Conservation (phyloP, 2,329 filamentous ascomycete species). For the Colletotrichum aenigma region DNA sequence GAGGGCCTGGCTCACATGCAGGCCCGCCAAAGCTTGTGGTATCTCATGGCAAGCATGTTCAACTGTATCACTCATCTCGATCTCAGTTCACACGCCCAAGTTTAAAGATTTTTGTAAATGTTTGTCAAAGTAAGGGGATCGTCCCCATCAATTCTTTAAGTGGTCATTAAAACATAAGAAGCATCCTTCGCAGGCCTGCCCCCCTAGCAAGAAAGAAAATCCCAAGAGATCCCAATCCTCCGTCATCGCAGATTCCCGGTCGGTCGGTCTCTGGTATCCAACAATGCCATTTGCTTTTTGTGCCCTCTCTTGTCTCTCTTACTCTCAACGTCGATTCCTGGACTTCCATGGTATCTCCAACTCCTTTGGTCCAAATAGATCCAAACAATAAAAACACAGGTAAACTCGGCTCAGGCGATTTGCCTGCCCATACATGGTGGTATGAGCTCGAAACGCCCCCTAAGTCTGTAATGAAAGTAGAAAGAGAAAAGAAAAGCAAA, state of each 20-base stretch:
- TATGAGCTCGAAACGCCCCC: neutral
- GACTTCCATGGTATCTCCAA: slow-evolving; percentile 18
- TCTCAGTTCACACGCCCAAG: neutral
- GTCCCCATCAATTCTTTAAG: neutral
- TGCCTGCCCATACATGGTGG: neutral
- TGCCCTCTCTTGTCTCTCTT: neutral
- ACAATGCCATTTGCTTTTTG: neutral
- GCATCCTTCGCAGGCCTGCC: neutral
- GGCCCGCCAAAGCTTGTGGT: neutral
- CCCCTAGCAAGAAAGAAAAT: neutral
- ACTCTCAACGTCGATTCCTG: neutral
- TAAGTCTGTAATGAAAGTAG: neutral
- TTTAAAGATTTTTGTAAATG: neutral
- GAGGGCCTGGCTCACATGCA: neutral
- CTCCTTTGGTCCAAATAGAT: slow-evolving; percentile 2
- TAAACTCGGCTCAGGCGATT: neutral
- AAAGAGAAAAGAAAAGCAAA: slow-evolving; percentile 3
- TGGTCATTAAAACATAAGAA: neutral
- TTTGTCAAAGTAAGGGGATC: neutral
- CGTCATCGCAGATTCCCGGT: neutral
- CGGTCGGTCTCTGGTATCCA: neutral
- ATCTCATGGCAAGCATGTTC: neutral
- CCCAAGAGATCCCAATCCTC: neutral
- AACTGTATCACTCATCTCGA: neutral
- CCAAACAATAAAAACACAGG: neutral